phyloP scores from a whole-genome alignment of 176 grass and related monocot species.

The Zea luxurians region DNA sequence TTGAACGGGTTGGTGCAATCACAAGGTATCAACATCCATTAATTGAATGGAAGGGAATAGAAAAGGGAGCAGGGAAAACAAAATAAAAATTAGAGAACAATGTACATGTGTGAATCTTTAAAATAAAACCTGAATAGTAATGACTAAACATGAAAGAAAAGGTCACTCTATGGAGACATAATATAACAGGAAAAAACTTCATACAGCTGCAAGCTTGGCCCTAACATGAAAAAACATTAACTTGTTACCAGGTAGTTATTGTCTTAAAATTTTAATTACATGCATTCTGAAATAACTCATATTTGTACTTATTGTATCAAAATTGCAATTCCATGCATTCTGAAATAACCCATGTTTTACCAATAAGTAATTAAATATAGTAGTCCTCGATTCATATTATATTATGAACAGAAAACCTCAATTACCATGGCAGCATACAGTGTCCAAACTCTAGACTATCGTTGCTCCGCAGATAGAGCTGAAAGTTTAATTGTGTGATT shows the following conservation, averaged over 20 bases:
- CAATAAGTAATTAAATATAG: not conserved
- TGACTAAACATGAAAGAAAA: not conserved
- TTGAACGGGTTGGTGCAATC: slow-evolving; percentile 27
- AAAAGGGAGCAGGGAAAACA: not conserved
- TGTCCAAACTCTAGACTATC: not conserved
- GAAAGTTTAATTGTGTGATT: not conserved
- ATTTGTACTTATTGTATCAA: not conserved
- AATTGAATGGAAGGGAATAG: slow-evolving; percentile 34
- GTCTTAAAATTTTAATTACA: too few species aligned
- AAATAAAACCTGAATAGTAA: slow-evolving; percentile 29
- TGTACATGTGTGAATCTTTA: slow-evolving; percentile 31
- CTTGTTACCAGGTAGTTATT: not conserved
- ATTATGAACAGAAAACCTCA: not conserved
- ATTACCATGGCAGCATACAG: not conserved
- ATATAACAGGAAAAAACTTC: not conserved
- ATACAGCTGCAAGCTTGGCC: slow-evolving; percentile 1
- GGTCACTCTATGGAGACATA: not conserved
- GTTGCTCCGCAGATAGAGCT: not conserved
- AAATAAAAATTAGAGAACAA: slow-evolving; percentile 39
- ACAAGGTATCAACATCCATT: slow-evolving; percentile 37
- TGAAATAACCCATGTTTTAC: not conserved
- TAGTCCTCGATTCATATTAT: not conserved
- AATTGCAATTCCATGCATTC: not conserved
- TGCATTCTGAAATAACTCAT: too few species aligned
- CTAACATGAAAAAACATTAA: not conserved